A percentile compares a stretch with the other conserved stretches of the same genome.
phyloP scores from a whole-genome alignment of 139 green algal genomes.

The Micractinium sp. region DNA sequence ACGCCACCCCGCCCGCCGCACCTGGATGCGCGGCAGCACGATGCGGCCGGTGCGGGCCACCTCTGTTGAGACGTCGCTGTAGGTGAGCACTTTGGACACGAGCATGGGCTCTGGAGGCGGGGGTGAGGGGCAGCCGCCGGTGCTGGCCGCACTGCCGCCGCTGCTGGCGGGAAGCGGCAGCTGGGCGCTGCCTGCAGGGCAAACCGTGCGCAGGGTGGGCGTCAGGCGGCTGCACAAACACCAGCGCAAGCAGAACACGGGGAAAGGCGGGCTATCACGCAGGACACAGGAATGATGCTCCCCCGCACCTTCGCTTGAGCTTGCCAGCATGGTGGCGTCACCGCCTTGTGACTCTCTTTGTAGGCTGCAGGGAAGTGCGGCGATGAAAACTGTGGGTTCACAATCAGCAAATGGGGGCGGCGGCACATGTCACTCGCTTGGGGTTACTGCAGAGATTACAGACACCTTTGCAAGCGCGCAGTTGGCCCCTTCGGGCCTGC shows the following conservation, averaged over 20 bases:
- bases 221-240: too few relatives aligned
- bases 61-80: constrained; percentile 33
- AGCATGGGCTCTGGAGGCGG: neutral
- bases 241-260: neutral
- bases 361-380: neutral
- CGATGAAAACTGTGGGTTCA: neutral
- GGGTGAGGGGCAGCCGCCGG: too few relatives aligned
- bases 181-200: neutral
- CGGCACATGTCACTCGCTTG: neutral
- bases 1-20: neutral
- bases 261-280: neutral
- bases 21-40: constrained; percentile 43
- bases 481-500: too few relatives aligned
- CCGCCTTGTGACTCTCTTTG: neutral
- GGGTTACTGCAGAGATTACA: neutral
- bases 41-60: constrained; percentile 31
- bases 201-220: neutral
- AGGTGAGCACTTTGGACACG: constrained; percentile 34
- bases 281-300: neutral
- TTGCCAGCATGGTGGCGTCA: neutral
- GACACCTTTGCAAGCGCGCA: neutral
- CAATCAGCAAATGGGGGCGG: neutral
- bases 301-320: neutral
- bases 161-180: neutral
- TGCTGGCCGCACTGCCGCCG: neutral